These are phyloP conservation scores for Xylaria sp. DNA, from an alignment of 2,329 filamentous ascomycete genomes.

Conservation along the genomic window DNA sequence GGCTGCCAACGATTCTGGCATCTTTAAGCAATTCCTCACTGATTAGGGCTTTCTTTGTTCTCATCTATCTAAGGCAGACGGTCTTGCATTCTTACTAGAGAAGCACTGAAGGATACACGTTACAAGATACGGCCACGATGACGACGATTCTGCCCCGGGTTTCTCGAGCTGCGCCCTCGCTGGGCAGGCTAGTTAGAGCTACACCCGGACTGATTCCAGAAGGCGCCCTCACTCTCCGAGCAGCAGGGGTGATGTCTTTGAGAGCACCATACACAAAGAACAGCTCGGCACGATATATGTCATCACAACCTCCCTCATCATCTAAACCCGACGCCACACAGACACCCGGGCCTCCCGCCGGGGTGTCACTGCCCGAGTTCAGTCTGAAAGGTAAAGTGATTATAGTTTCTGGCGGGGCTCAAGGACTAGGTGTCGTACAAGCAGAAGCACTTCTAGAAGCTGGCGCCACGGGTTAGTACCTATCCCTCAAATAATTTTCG, in stretches of 20 bases:
- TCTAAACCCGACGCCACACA: conserved; percentile 12
- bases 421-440: conserved; percentile 82
- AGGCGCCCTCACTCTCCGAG: conserved; percentile 32
- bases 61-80: neutral
- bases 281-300: conserved; percentile 21
- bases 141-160: conserved; percentile 38
- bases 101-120: conserved; percentile 5
- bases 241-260: conserved; percentile 18
- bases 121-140: conserved; percentile 36
- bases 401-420: conserved; percentile 79
- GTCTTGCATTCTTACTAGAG: conserved; percentile 2
- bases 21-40: neutral
- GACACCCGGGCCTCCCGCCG: conserved; percentile 8
- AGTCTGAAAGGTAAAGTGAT: conserved; percentile 78
- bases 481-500: neutral
- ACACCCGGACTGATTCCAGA: conserved; percentile 35
- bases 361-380: conserved; percentile 73
- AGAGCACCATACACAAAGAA: conserved; percentile 21
- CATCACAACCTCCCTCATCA: conserved; percentile 19
- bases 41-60: neutral
- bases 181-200: conserved; percentile 39
- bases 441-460: conserved; percentile 83
- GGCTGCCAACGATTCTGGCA: conserved; percentile 13
- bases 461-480: conserved; percentile 70
- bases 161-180: conserved; percentile 38